phyloP scores from a whole-genome alignment of 805 yeast species.

The Kazachstania kunashirensis region DNA sequence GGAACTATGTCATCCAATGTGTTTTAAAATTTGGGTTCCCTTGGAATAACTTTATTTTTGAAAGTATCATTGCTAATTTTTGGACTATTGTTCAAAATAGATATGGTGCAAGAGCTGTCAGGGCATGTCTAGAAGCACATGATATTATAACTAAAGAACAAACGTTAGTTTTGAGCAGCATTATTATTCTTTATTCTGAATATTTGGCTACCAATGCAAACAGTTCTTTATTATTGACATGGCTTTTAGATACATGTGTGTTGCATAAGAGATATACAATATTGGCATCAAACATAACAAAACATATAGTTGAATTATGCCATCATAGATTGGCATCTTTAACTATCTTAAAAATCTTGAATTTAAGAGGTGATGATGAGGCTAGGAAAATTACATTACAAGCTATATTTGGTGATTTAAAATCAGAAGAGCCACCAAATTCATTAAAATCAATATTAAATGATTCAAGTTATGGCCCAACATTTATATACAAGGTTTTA shows the following conservation, averaged over 20 bases:
- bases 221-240: slow-evolving; percentile 81
- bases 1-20: slow-evolving; percentile 92
- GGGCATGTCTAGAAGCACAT: slow-evolving; percentile 84
- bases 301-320: slow-evolving; percentile 54
- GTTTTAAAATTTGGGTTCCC: slow-evolving; percentile 85
- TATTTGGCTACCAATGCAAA: slow-evolving; percentile 74
- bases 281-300: slow-evolving; percentile 52
- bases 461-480: slow-evolving; percentile 62
- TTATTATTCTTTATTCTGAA: slow-evolving; percentile 69
- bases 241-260: slow-evolving; percentile 84
- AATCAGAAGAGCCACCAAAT: slow-evolving; percentile 33
- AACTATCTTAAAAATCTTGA: slow-evolving; percentile 70
- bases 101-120: slow-evolving; percentile 89
- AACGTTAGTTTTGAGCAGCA: slow-evolving; percentile 59
- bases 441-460: slow-evolving; percentile 49
- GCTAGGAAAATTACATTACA: slow-evolving; percentile 55
- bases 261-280: slow-evolving; percentile 55
- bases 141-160: slow-evolving; percentile 54
- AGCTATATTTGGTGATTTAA: slow-evolving; percentile 51
- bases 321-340: slow-evolving; percentile 78
- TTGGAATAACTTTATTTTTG: slow-evolving; percentile 81
- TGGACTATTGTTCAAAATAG: slow-evolving; percentile 77
- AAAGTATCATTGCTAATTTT: slow-evolving; percentile 67
- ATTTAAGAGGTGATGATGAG: slow-evolving; percentile 53
- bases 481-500: slow-evolving; percentile 69